Evolutionary conservation across 2,329 filamentous ascomycete genomes (phyloP).

Genomic region (Anisogramma anomala): DNA sequence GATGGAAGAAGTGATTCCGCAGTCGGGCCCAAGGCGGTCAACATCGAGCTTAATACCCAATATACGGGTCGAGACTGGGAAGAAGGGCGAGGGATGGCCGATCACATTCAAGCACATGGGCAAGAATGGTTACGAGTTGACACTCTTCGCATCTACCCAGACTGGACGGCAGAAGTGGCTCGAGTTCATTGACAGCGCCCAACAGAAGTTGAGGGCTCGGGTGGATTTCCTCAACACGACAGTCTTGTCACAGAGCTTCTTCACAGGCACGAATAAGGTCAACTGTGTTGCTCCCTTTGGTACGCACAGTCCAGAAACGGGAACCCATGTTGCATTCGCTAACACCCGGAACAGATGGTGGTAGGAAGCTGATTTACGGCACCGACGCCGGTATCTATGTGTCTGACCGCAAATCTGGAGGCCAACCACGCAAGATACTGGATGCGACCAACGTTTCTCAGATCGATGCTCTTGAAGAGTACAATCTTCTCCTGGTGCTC

Average conservation of each 20-base stretch:
- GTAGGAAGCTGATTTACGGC: constrained; percentile 85
- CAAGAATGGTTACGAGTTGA: constrained; percentile 87
- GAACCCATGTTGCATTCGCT: constrained; percentile 9
- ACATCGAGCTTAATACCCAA: constrained; percentile 70
- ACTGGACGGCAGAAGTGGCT: constrained; percentile 92
- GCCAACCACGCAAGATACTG: constrained; percentile 64
- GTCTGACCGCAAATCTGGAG: constrained; percentile 80
- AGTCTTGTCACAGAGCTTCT: constrained; percentile 48
- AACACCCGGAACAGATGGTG: constrained; percentile 56
- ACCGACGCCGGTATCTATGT: constrained; percentile 92
- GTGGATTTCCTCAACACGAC: constrained; percentile 82
- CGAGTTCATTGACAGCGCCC: constrained; percentile 84
- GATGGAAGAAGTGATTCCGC: constrained; percentile 92
- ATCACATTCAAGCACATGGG: constrained; percentile 95
- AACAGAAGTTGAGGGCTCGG: constrained; percentile 73
- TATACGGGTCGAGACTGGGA: constrained; percentile 41
- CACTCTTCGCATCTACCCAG: constrained; percentile 75
- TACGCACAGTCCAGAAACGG: constrained; percentile 31
- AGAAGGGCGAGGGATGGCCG: constrained; percentile 67
- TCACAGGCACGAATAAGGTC: constrained; percentile 62
- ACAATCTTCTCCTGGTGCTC: constrained; percentile 79
- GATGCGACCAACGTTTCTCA: constrained; percentile 84
- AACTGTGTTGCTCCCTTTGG: constrained; percentile 90
- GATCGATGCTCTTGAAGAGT: constrained; percentile 91
- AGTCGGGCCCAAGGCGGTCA: constrained; percentile 69